Conservation (phyloP, 1,284 basidiomycete species). For the Apiotrichum domesticum region DNA sequence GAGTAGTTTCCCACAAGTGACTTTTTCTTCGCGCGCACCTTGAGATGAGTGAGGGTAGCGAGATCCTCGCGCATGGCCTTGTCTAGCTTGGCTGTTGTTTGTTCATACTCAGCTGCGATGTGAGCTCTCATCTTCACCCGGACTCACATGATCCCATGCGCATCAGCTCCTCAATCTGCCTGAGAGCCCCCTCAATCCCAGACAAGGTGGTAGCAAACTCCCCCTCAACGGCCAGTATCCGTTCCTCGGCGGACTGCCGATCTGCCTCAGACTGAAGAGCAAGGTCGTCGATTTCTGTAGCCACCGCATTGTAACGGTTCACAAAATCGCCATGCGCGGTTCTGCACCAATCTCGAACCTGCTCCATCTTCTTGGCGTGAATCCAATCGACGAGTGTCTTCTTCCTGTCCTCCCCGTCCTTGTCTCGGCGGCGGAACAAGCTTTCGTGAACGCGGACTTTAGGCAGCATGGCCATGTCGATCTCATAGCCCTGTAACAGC, state of each 20-base stretch:
- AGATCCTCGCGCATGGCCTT: constrained; percentile 41
- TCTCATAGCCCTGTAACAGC: constrained; percentile 27
- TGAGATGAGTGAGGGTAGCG: constrained; percentile 34
- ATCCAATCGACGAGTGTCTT: constrained; percentile 44
- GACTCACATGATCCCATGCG: constrained; percentile 9
- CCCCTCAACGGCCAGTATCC: constrained; percentile 52
- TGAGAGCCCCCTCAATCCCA: constrained; percentile 31
- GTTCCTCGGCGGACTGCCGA: constrained; percentile 58
- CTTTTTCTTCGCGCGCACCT: constrained; percentile 23
- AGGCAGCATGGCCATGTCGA: constrained; percentile 39
- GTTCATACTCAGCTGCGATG: constrained; percentile 7
- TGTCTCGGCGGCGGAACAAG: constrained; percentile 29
- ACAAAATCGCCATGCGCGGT: constrained; percentile 29
- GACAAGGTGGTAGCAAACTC: constrained; percentile 35
- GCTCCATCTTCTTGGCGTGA: constrained; percentile 41
- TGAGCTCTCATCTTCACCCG: background rate
- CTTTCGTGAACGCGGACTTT: constrained; percentile 36
- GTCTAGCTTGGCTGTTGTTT: constrained; percentile 36
- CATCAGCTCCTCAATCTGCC: constrained; percentile 29
- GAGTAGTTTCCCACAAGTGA: background rate
- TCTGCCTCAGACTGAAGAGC: constrained; percentile 67
- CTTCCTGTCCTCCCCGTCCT: constrained; percentile 21
- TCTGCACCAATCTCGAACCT: constrained; percentile 38
- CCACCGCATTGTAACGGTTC: constrained; percentile 28
- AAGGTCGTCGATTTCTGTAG: constrained; percentile 48